A percentile compares a stretch with the other conserved stretches of the same genome.
phyloP scores from a whole-genome alignment of 2,329 filamentous ascomycete species.

The Beauveria varroae region DNA sequence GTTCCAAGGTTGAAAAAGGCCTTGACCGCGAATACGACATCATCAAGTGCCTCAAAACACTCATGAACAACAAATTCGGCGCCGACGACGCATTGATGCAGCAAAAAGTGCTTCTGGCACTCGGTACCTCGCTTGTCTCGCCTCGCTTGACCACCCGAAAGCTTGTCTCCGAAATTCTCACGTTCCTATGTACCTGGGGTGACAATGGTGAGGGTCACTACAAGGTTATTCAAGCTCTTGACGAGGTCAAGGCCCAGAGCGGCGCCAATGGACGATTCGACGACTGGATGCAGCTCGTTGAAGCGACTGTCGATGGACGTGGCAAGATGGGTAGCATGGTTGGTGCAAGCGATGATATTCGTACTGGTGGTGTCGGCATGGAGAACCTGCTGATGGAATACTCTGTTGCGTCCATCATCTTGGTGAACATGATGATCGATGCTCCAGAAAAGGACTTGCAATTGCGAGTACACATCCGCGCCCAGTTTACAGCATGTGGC shows the following conservation, averaged over 20 bases:
- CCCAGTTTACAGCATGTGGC: slow-evolving; percentile 91
- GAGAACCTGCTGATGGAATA: slow-evolving; percentile 99
- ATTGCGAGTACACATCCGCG: slow-evolving; percentile 85
- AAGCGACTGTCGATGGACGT: slow-evolving; percentile 92
- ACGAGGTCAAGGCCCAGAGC: slow-evolving; percentile 79
- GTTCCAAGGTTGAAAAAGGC: slow-evolving; percentile 61
- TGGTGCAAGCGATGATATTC: slow-evolving; percentile 90
- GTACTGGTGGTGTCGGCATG: slow-evolving; percentile 94
- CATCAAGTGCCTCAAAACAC: slow-evolving; percentile 89
- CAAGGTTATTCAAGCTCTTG: slow-evolving; percentile 89
- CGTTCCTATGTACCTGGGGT: slow-evolving; percentile 92
- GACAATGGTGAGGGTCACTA: slow-evolving; percentile 76
- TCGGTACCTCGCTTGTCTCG: slow-evolving; percentile 81
- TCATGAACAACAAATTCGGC: slow-evolving; percentile 99
- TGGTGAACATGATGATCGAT: slow-evolving; percentile 96
- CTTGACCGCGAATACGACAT: slow-evolving; percentile 94
- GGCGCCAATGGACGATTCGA: slow-evolving; percentile 95
- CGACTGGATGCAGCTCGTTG: slow-evolving; percentile 96
- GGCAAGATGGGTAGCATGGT: slow-evolving; percentile 99
- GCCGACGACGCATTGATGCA: slow-evolving; percentile 91
- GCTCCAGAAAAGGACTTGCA: slow-evolving; percentile 83
- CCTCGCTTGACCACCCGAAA: slow-evolving; percentile 87
- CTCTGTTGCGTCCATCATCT: slow-evolving; percentile 84
- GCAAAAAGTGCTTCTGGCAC: slow-evolving; percentile 80
- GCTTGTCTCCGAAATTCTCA: slow-evolving; percentile 90